These are phyloP conservation scores for Phytophthora podocarpi DNA, from an alignment of 352 stramenopile genomes.

Conservation along the genomic window DNA sequence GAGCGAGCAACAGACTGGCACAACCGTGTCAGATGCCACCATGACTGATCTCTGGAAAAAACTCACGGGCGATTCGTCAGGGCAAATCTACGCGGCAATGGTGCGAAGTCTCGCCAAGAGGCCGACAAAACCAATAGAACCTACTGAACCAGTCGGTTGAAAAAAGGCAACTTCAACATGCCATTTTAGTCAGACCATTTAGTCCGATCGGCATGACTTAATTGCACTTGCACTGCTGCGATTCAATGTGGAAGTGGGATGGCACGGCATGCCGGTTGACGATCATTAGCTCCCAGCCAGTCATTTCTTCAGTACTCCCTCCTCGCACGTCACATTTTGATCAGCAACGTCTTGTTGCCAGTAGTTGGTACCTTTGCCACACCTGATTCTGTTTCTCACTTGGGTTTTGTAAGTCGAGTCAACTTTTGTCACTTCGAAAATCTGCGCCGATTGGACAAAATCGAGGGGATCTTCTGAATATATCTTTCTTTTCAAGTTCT, in stretches of 20 bases:
- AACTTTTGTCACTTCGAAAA: no score
- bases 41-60: slow-evolving; percentile 30
- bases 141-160: not conserved
- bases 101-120: slow-evolving; percentile 10
- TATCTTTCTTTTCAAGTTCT: slow-evolving; percentile 28
- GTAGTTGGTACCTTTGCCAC: no score
- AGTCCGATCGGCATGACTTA: not conserved
- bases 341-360: no score
- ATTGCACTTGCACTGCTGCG: not conserved
- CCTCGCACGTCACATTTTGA: slow-evolving; percentile 32
- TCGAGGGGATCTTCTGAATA: slow-evolving; percentile 11
- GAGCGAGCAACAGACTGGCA: not conserved
- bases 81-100: slow-evolving; percentile 29
- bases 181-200: not conserved
- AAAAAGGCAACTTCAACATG: slow-evolving; percentile 29
- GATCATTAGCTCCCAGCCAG: slow-evolving; percentile 4
- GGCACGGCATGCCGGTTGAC: not conserved
- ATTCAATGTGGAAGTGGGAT: not conserved
- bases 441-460: slow-evolving; percentile 15
- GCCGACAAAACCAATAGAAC: not conserved
- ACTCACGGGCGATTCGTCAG: slow-evolving; percentile 27
- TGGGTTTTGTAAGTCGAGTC: slow-evolving; percentile 16
- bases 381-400: slow-evolving; percentile 18
- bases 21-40: slow-evolving; percentile 1
- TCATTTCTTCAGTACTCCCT: slow-evolving; percentile 17